Percentiles rank a stretch among this genome's conserved stretches.
phyloP scores from a whole-genome alignment of 2,329 filamentous ascomycete genomes.

The Hirsutella rhossiliensis region DNA sequence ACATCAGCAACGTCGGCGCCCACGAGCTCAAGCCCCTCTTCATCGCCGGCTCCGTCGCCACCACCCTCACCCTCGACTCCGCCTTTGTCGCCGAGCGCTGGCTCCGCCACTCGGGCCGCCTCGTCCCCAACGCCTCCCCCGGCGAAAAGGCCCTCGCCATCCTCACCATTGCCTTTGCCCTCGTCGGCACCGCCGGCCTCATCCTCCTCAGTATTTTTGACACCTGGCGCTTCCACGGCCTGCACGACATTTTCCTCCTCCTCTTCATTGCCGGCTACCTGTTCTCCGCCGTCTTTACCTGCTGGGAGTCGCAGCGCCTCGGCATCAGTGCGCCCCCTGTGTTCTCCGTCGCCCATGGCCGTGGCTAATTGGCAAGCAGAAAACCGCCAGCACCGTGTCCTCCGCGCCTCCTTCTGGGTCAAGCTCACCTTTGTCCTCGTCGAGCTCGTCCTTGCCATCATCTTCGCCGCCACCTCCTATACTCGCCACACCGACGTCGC shows the following conservation, averaged over 20 bases:
- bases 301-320: slow-evolving; percentile 79
- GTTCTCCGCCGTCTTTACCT: slow-evolving; percentile 76
- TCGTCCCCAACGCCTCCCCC: slow-evolving; percentile 57
- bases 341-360: not conserved
- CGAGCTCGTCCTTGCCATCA: slow-evolving; percentile 61
- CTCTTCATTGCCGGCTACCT: slow-evolving; percentile 84
- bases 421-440: slow-evolving; percentile 77
- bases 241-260: slow-evolving; percentile 67
- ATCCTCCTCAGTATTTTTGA: slow-evolving; percentile 82
- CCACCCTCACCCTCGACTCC: slow-evolving; percentile 68
- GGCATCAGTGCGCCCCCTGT: slow-evolving; percentile 46
- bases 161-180: slow-evolving; percentile 53
- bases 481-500: slow-evolving; percentile 46
- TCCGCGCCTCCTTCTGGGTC: slow-evolving; percentile 72
- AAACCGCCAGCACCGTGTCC: slow-evolving; percentile 61
- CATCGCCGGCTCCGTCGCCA: slow-evolving; percentile 57
- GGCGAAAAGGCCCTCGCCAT: slow-evolving; percentile 51
- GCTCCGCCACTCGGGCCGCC: slow-evolving; percentile 68
- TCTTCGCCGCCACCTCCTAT: slow-evolving; percentile 51
- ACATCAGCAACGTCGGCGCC: slow-evolving; percentile 58
- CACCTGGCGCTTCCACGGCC: slow-evolving; percentile 49
- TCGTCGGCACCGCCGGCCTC: slow-evolving; percentile 67
- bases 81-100: slow-evolving; percentile 74
- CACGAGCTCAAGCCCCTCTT: slow-evolving; percentile 61
- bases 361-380: slow-evolving; percentile 26